Base-by-base conservation (phyloP, 202 grass and related monocot genomes). In the Carex sylvatica region DNA sequence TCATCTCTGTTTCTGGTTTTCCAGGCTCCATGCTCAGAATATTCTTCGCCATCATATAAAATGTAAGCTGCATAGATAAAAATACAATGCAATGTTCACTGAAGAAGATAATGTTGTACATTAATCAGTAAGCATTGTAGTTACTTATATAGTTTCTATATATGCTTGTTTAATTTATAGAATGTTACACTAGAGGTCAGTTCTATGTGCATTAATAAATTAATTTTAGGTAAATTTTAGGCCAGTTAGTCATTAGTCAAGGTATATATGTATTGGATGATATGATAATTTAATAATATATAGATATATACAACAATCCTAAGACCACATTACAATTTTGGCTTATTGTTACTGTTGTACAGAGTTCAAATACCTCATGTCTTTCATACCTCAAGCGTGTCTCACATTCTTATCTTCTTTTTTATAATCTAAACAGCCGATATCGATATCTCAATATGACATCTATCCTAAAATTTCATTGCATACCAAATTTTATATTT, bases 21-120 rank as follows among this genome's bases (percentile, higher is more conserved):
- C 65, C 42, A 22, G 75, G 75, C 5, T 85, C 30, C 36, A 84
- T 74, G 75, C 87, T 80, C 58, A 88, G 13, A n/a, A 88, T 65
- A 44, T 88, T 88, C 40, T 88, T 88, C 1, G 44, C 82, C 65
- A 85, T 88, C 75, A 88, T 53, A 82, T 81, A 62, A 54, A 88
- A 88, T n/a, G 82, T 84, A 49, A 85, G 81, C 87, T 88, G 46
- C 74, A 77, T 8, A 54, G 4, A n/a, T 40, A 6, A 52, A 33
- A 52, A 33, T 20, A 42, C 2, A 78, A 74, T 51, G 42, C 3
- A 78, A 74, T 51, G 42, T 1, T 74, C 13, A 74, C 30, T 53
- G 2, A 11, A 53, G 2, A 73, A 51, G 12, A 49, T 4, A 24
- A 24, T 12, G 0, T 51, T 5, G 20, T 69, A 4, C 18, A 69